A percentile compares a stretch with the other conserved stretches of the same genome.
Evolutionary conservation across 2,329 filamentous ascomycete genomes (phyloP).

Genomic region (Lecanicillium sp.): DNA sequence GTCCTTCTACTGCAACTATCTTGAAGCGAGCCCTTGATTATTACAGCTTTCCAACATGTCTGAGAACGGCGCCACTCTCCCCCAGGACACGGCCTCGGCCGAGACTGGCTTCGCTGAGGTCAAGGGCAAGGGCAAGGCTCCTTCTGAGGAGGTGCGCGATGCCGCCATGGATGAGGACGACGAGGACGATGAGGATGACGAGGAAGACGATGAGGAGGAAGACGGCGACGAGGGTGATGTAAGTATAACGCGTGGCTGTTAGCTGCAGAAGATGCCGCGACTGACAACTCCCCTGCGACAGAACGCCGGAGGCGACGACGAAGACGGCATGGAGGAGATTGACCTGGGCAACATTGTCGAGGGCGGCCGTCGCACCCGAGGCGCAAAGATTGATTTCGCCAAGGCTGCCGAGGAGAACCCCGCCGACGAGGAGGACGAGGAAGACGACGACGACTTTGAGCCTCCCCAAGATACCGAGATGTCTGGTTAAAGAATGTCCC

Average conservation of each 20-base stretch:
- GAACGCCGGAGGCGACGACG: slow-evolving; percentile 45
- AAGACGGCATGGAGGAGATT: slow-evolving; percentile 86
- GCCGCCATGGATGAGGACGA: slow-evolving; percentile 71
- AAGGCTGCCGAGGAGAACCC: slow-evolving; percentile 78
- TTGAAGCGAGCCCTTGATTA: neutral
- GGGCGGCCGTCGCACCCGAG: slow-evolving; percentile 76
- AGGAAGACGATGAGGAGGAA: slow-evolving; percentile 46
- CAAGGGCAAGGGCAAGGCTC: slow-evolving; percentile 86
- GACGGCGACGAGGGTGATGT: slow-evolving; percentile 17
- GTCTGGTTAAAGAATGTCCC: slow-evolving; percentile 36
- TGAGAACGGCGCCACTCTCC: slow-evolving; percentile 41
- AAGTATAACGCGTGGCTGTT: too few species aligned
- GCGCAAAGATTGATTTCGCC: slow-evolving; percentile 86
- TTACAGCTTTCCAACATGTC: slow-evolving; percentile 31
- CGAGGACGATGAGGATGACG: slow-evolving; percentile 63
- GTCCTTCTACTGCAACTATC: neutral
- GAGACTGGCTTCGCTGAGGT: slow-evolving; percentile 38
- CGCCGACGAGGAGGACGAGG: slow-evolving; percentile 69
- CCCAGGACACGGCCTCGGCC: slow-evolving; percentile 34
- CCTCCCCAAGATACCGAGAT: slow-evolving; percentile 63
- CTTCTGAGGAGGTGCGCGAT: slow-evolving; percentile 38
- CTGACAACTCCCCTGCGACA: slow-evolving; percentile 15
- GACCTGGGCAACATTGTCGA: slow-evolving; percentile 80
- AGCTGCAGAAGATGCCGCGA: neutral
- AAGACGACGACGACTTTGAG: slow-evolving; percentile 65